Percentiles rank a stretch among this genome's conserved stretches.
These are phyloP conservation scores for Daldinia vernicosa DNA, from an alignment of 495 filamentous ascomycete genomes.

Conservation along the genomic window DNA sequence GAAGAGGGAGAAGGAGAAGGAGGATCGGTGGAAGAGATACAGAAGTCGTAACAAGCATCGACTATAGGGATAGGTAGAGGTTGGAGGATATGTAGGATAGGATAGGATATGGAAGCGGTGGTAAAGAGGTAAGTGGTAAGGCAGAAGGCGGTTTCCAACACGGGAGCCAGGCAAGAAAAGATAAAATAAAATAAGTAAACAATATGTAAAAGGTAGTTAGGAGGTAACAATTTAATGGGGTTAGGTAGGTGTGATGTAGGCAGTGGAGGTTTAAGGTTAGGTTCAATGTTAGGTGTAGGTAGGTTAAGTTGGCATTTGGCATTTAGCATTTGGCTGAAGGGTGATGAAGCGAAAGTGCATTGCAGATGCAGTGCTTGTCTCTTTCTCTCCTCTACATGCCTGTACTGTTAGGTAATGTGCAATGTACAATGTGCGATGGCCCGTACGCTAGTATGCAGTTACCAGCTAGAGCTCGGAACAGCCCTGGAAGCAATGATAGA, in stretches of 20 bases:
- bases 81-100: too few relatives aligned
- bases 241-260: neutral
- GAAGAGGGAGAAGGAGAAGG: neutral
- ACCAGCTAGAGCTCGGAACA: constrained; percentile 28
- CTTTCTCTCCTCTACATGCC: neutral
- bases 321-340: constrained; percentile 34
- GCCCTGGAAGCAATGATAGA: constrained; percentile 1
- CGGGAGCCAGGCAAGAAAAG: constrained; percentile 17
- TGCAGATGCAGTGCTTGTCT: constrained; percentile 10
- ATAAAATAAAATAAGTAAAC: neutral
- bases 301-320: constrained; percentile 26
- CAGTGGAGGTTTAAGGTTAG: constrained; percentile 3
- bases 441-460: constrained; percentile 32
- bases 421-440: neutral
- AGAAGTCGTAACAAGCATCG: constrained; percentile 27
- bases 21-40: constrained; percentile 1
- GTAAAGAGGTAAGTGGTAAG: constrained; percentile 9
- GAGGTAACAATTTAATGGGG: neutral
- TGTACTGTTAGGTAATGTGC: too few relatives aligned
- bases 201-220: constrained; percentile 5
- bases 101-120: neutral
- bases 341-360: constrained; percentile 36
- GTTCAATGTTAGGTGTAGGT: constrained; percentile 16
- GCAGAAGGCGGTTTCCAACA: constrained; percentile 21
- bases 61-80: constrained; percentile 12